Evolutionary conservation across 1,284 basidiomycete species (phyloP).

Genomic region (Melampsora larici-populina): DNA sequence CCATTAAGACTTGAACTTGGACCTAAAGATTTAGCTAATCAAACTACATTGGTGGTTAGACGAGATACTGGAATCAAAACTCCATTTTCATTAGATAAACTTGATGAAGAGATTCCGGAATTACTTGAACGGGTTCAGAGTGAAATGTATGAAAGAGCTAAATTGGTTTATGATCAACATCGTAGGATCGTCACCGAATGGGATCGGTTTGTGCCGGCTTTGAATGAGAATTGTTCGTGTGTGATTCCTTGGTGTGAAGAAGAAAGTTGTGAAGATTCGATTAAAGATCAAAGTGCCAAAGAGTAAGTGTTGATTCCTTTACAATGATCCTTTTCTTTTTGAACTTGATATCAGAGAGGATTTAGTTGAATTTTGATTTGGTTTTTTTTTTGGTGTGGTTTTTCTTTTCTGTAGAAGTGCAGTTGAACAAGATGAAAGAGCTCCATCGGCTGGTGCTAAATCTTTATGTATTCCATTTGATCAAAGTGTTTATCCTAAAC

Average conservation of each 20-base stretch:
- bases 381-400: background rate
- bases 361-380: too few species aligned
- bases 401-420: constrained; percentile 12
- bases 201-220: constrained; percentile 83
- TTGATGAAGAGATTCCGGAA: constrained; percentile 62
- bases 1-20: constrained; percentile 95
- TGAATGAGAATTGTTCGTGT: constrained; percentile 83
- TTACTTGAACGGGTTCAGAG: constrained; percentile 82
- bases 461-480: constrained; percentile 96
- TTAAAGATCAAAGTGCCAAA: constrained; percentile 87
- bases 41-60: constrained; percentile 78
- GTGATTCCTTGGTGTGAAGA: constrained; percentile 88
- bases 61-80: constrained; percentile 69
- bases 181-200: constrained; percentile 75
- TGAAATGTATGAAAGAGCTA: constrained; percentile 81
- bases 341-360: constrained; percentile 29
- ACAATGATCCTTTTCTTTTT: constrained; percentile 53
- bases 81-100: constrained; percentile 66
- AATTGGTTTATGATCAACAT: constrained; percentile 69
- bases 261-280: constrained; percentile 91
- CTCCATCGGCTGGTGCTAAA: constrained; percentile 97
- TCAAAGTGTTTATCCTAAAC: constrained; percentile 72
- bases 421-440: constrained; percentile 77
- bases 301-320: too few species aligned
- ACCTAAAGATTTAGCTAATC: constrained; percentile 82